Evolutionary conservation across 176 grass and related monocot species (phyloP).

Genomic region (Thinopyrum elongatum): DNA sequence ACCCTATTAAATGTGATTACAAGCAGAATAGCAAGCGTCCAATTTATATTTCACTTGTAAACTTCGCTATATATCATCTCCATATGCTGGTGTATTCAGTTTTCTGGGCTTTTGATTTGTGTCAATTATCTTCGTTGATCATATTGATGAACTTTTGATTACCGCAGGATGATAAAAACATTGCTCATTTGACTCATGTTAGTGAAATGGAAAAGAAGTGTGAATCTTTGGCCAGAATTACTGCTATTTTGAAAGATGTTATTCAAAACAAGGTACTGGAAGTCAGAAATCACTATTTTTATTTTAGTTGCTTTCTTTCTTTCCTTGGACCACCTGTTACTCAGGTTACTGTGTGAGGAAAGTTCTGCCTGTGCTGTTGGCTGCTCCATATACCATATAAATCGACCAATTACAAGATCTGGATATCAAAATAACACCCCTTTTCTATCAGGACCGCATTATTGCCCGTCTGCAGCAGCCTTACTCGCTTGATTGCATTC

Average conservation of each 20-base stretch:
- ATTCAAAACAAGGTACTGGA: constrained; percentile 97
- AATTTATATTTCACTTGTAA: background rate
- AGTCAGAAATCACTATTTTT: constrained; percentile 4
- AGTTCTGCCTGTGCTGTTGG: background rate
- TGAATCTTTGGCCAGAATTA: constrained; percentile 93
- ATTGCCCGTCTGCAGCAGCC: constrained; percentile 97
- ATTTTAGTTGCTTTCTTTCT: background rate
- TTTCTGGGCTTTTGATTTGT: constrained; percentile 9
- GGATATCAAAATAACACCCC: background rate
- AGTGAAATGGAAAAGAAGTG: constrained; percentile 99
- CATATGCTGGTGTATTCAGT: constrained; percentile 5
- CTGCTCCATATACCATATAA: background rate
- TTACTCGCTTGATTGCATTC: constrained; percentile 99
- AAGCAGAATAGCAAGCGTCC: background rate
- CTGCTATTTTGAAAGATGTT: constrained; percentile 97
- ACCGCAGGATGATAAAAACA: constrained; percentile 94
- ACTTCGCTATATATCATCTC: background rate
- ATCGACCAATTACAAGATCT: background rate
- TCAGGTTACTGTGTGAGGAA: background rate
- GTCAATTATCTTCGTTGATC: background rate
- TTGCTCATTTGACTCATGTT: constrained; percentile 95
- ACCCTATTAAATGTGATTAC: background rate
- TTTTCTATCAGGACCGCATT: constrained; percentile 84
- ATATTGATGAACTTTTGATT: constrained; percentile 33
- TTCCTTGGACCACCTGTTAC: background rate